Evolutionary conservation across 345 rosid species (phyloP).

Genomic region (Brassica juncea): DNA sequence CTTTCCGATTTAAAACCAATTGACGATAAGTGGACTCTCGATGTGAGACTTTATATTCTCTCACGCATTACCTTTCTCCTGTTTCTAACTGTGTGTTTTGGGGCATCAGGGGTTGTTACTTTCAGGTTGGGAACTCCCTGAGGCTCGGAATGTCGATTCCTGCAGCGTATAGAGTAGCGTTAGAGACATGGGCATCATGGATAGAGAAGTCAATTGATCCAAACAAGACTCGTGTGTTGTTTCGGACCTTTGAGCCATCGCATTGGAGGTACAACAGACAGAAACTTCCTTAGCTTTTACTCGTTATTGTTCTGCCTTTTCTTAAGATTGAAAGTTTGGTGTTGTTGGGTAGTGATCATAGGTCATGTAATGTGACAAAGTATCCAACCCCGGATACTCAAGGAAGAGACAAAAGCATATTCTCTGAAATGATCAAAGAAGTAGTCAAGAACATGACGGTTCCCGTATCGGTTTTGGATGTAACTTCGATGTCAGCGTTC

Average conservation of each 20-base stretch:
- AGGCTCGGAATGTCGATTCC: conserved; percentile 89
- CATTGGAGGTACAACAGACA: conserved; percentile 73
- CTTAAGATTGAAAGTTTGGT: neutral
- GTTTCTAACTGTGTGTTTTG: conserved; percentile 42
- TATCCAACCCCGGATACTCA: conserved; percentile 53
- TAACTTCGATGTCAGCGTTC: conserved; percentile 78
- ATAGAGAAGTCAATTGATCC: conserved; percentile 51
- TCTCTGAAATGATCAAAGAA: conserved; percentile 54
- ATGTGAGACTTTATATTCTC: too few relatives aligned
- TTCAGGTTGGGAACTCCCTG: conserved; percentile 71
- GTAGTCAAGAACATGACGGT: conserved; percentile 59
- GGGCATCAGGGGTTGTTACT: conserved; percentile 78
- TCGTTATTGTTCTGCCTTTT: neutral
- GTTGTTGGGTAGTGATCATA: conserved; percentile 49
- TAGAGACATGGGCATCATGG: conserved; percentile 92
- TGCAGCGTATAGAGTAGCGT: conserved; percentile 68
- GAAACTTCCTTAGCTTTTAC: neutral
- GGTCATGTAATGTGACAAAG: conserved; percentile 68
- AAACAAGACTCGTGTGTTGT: conserved; percentile 65
- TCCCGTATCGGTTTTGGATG: conserved; percentile 61
- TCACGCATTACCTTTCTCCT: too few relatives aligned
- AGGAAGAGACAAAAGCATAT: conserved; percentile 58
- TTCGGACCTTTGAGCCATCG: conserved; percentile 86
- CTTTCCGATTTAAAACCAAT: too few relatives aligned
- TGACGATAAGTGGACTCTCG: too few relatives aligned